Evolutionary conservation across 148 eudicot genomes (phyloP).

Genomic region (Dianthus caryophyllus): DNA sequence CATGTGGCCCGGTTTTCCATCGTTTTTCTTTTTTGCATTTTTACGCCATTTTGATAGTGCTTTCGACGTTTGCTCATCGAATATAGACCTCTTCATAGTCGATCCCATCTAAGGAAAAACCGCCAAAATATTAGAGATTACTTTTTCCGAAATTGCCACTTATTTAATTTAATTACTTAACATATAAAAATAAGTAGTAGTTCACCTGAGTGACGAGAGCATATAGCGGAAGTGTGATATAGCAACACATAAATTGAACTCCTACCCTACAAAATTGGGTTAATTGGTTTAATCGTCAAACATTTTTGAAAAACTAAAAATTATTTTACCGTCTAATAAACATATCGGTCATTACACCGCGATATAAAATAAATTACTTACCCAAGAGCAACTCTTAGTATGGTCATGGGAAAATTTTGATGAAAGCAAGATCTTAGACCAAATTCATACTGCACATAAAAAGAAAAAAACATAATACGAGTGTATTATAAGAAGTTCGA

Average conservation of each 20-base stretch:
- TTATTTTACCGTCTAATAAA: neutral
- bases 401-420: slow-evolving; percentile 31
- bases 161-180: too few species aligned
- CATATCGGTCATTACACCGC: neutral
- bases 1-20: slow-evolving; percentile 19
- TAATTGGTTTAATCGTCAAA: neutral
- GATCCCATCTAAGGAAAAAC: slow-evolving; percentile 72
- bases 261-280: slow-evolving; percentile 45
- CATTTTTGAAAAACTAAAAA: neutral
- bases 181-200: too few species aligned
- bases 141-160: too few species aligned
- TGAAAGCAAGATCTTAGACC: slow-evolving; percentile 70
- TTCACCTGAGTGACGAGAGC: slow-evolving; percentile 90
- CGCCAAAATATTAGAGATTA: too few species aligned
- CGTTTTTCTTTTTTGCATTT: slow-evolving; percentile 45
- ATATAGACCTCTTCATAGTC: slow-evolving; percentile 75
- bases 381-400: slow-evolving; percentile 60
- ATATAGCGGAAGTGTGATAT: slow-evolving; percentile 81
- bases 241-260: slow-evolving; percentile 72
- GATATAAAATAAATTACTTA: slow-evolving; percentile 35
- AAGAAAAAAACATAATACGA: neutral
- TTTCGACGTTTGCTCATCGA: slow-evolving; percentile 85
- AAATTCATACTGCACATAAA: slow-evolving; percentile 75
- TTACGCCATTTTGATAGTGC: slow-evolving; percentile 74
- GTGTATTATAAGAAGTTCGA: neutral